Evolutionary conservation across 1,284 basidiomycete species (phyloP).

Genomic region (Bjerkandera adusta): DNA sequence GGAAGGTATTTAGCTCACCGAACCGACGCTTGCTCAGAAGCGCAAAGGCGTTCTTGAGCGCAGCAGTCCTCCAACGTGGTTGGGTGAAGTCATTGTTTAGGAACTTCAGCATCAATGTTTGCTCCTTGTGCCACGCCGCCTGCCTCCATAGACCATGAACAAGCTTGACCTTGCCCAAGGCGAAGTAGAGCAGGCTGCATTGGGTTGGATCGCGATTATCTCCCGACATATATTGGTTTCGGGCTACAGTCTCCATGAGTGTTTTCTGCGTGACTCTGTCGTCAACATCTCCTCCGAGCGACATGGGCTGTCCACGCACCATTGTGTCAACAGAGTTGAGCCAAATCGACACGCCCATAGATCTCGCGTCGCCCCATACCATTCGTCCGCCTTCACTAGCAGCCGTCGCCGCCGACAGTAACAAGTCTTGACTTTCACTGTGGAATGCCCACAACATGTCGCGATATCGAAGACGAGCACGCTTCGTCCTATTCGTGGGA

Average conservation of each 20-base stretch:
- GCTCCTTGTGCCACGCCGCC: slow-evolving; percentile 92
- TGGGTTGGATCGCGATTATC: slow-evolving; percentile 86
- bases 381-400: slow-evolving; percentile 78
- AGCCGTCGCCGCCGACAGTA: slow-evolving; percentile 68
- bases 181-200: slow-evolving; percentile 94
- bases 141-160: slow-evolving; percentile 96
- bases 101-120: slow-evolving; percentile 89
- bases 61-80: slow-evolving; percentile 88
- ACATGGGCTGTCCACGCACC: slow-evolving; percentile 44
- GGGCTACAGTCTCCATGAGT: slow-evolving; percentile 88
- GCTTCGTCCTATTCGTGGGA: slow-evolving; percentile 42
- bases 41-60: slow-evolving; percentile 95
- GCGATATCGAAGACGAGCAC: slow-evolving; percentile 80
- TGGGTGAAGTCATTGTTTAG: slow-evolving; percentile 88
- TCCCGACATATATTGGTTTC: slow-evolving; percentile 87
- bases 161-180: slow-evolving; percentile 87
- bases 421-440: slow-evolving; percentile 86
- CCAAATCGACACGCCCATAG: slow-evolving; percentile 89
- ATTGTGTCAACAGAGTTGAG: slow-evolving; percentile 72
- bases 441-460: slow-evolving; percentile 97
- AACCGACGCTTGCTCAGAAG: slow-evolving; percentile 91
- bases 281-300: not conserved
- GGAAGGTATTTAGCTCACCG: slow-evolving; percentile 42
- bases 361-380: slow-evolving; percentile 84
- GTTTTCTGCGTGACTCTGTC: slow-evolving; percentile 48